Evolutionary conservation across 2,329 filamentous ascomycete species (phyloP).

Genomic region (Penicillium thymicola): DNA sequence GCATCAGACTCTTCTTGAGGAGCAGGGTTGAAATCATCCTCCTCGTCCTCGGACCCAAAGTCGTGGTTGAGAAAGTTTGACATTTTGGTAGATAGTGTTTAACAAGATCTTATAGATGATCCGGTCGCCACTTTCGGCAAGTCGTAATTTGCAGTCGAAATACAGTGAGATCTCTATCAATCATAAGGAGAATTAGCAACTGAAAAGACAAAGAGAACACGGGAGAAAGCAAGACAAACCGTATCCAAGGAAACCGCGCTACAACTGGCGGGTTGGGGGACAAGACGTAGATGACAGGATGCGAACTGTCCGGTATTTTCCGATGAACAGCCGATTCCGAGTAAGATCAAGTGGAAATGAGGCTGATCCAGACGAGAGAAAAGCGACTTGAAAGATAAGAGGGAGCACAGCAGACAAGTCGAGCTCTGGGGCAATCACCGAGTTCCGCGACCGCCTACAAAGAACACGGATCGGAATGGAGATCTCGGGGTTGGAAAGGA

Average conservation of each 20-base stretch:
- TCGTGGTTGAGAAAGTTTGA: conserved; percentile 50
- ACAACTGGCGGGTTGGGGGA: neutral
- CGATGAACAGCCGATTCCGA: neutral
- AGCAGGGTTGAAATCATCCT: conserved; percentile 84
- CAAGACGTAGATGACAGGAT: neutral
- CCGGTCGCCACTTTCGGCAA: neutral
- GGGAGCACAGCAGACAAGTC: conserved; percentile 6
- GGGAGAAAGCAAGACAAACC: neutral
- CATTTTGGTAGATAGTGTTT: conserved; percentile 28
- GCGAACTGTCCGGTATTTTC: neutral
- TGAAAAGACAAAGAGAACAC: neutral
- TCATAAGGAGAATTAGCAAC: neutral
- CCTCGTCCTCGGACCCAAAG: conserved; percentile 64
- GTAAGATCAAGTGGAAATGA: neutral
- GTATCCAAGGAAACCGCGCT: conserved; percentile 2
- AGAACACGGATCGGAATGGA: neutral
- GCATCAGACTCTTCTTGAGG: conserved; percentile 71
- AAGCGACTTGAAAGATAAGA: neutral
- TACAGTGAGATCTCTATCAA: neutral
- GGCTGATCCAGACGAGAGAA: neutral
- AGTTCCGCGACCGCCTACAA: conserved; percentile 8
- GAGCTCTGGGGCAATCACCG: conserved; percentile 15
- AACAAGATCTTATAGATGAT: neutral
- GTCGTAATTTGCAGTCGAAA: neutral
- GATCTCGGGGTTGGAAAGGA: neutral